Percentiles rank a stretch among this genome's conserved stretches.
phyloP scores from a whole-genome alignment of 768 basidiomycete genomes.

The Crassisporium funariophilum region DNA sequence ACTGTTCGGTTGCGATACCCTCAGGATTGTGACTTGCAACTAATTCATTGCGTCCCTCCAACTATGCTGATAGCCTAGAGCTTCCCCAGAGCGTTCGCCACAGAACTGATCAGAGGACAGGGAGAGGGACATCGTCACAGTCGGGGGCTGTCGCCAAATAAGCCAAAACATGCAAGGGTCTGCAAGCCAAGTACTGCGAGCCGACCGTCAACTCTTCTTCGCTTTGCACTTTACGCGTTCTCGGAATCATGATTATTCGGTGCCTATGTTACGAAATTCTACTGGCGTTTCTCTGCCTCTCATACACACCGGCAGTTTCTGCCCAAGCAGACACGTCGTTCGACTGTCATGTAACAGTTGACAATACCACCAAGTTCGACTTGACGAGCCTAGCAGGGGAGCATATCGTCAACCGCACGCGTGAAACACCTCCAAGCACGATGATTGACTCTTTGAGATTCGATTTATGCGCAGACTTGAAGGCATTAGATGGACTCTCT shows the following conservation, averaged over 20 bases:
- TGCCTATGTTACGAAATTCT: conserved; percentile 9
- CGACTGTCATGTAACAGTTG: conserved; percentile 52
- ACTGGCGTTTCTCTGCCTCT: conserved; percentile 16
- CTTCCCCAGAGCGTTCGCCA: too few relatives aligned
- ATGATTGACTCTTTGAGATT: conserved; percentile 63
- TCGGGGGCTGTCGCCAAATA: too few relatives aligned
- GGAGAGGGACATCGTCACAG: too few relatives aligned
- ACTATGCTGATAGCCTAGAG: too few relatives aligned
- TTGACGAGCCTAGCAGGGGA: conserved; percentile 56
- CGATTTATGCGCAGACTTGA: conserved; percentile 67
- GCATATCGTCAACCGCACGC: conserved; percentile 50
- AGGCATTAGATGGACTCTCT: conserved; percentile 43
- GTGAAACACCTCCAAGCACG: conserved; percentile 63
- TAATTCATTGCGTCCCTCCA: too few relatives aligned
- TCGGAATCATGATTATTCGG: conserved; percentile 28
- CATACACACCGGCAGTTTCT: conserved; percentile 13
- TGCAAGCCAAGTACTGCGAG: too few relatives aligned
- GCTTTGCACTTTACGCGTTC: too few relatives aligned
- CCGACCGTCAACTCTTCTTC: too few relatives aligned
- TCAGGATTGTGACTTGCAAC: too few relatives aligned
- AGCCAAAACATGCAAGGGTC: too few relatives aligned
- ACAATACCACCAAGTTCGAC: conserved; percentile 56
- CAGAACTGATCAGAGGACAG: too few relatives aligned
- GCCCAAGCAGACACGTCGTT: conserved; percentile 48
- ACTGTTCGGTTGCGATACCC: too few relatives aligned